Evolutionary conservation across 306 rosid genomes (phyloP).

Genomic region (Castanea crenata): DNA sequence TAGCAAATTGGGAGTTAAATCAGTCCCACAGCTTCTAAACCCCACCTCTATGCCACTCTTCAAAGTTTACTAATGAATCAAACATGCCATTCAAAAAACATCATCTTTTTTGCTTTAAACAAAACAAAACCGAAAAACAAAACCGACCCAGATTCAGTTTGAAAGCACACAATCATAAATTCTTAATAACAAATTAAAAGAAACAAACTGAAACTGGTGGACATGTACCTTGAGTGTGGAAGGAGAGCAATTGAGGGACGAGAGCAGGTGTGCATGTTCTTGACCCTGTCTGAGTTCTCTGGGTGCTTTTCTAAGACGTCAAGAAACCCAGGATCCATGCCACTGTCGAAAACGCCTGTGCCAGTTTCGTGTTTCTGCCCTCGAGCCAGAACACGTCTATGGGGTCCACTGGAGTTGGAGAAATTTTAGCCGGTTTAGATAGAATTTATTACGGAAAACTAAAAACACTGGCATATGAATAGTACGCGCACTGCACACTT

Average conservation of each 20-base stretch:
- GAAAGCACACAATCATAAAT: background rate
- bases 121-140: background rate
- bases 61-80: background rate
- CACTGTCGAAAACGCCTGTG: slow-evolving; percentile 67
- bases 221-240: slow-evolving; percentile 65
- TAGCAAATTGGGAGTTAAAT: background rate
- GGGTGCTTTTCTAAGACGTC: slow-evolving; percentile 90
- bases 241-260: slow-evolving; percentile 50
- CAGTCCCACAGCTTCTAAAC: background rate
- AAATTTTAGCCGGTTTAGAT: too few relatives aligned
- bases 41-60: background rate
- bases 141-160: background rate
- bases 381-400: slow-evolving; percentile 70
- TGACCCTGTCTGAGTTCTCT: slow-evolving; percentile 76
- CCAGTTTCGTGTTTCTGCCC: slow-evolving; percentile 68
- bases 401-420: background rate
- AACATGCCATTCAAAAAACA: background rate
- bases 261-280: slow-evolving; percentile 64
- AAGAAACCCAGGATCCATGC: slow-evolving; percentile 67
- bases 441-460: too few relatives aligned
- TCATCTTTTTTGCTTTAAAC: too few relatives aligned
- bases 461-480: too few relatives aligned
- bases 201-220: background rate
- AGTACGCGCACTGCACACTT: too few relatives aligned
- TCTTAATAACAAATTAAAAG: background rate